A percentile compares a stretch with the other conserved stretches of the same genome.
phyloP scores from a whole-genome alignment of 176 grass and related monocot genomes.

The Raddia guianensis region DNA sequence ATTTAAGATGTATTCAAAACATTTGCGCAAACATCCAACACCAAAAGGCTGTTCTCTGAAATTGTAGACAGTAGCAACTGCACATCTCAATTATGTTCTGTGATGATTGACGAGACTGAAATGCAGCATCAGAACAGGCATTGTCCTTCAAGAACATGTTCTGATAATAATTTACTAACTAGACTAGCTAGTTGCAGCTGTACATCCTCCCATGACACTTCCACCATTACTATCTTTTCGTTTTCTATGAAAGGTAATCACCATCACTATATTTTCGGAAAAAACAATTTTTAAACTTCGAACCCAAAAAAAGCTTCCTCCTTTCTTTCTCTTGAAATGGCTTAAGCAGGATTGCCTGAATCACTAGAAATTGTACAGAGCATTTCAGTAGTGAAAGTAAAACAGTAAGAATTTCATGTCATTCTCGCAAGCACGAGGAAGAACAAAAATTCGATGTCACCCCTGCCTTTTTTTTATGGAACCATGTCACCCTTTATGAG shows the following conservation, averaged over 20 bases:
- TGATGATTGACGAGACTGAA: slow-evolving; percentile 42
- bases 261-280: background rate
- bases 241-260: too few species aligned
- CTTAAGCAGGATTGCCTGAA: background rate
- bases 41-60: slow-evolving; percentile 36
- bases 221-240: background rate
- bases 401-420: background rate
- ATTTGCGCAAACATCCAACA: background rate
- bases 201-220: slow-evolving; percentile 14
- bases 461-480: too few species aligned
- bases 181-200: slow-evolving; percentile 36
- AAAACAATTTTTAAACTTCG: background rate
- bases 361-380: background rate
- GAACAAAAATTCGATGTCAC: background rate
- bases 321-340: background rate
- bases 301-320: background rate
- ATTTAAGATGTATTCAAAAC: background rate
- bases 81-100: slow-evolving; percentile 29
- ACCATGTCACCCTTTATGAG: too few species aligned
- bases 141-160: slow-evolving; percentile 36
- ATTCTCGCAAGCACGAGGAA: background rate
- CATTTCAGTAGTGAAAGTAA: background rate
- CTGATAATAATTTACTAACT: slow-evolving; percentile 26
- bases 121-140: slow-evolving; percentile 13
- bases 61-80: background rate